Evolutionary conservation across 2,329 filamentous ascomycete genomes (phyloP).

Genomic region (Exophiala alcalophila): DNA sequence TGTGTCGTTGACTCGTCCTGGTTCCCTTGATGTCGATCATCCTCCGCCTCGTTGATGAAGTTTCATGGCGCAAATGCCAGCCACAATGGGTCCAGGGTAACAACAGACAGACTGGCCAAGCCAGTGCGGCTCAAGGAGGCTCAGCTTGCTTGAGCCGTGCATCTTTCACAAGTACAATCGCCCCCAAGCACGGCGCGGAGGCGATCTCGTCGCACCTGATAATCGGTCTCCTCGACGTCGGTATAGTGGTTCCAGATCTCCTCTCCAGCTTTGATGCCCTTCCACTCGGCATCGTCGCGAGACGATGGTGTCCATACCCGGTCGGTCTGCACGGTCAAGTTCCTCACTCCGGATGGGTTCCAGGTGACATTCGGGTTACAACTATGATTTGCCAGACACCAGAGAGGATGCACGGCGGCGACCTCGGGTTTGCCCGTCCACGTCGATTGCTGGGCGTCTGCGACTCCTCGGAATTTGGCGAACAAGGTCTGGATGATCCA

Average conservation of each 20-base stretch:
- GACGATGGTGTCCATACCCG: conserved; percentile 23
- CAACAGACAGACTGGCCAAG: too few relatives aligned
- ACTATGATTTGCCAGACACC: conserved; percentile 95
- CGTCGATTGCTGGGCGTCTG: conserved; percentile 75
- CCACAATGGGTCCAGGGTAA: too few relatives aligned
- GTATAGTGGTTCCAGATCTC: conserved; percentile 95
- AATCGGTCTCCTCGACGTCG: conserved; percentile 78
- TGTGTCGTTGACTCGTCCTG: too few relatives aligned
- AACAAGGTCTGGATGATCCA: conserved; percentile 84
- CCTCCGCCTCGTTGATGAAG: too few relatives aligned
- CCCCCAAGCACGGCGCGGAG: conserved; percentile 83
- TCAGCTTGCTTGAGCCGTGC: conserved; percentile 63
- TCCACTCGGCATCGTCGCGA: conserved; percentile 51
- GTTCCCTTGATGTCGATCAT: too few relatives aligned
- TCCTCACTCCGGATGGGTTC: conserved; percentile 60
- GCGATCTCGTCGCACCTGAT: conserved; percentile 83
- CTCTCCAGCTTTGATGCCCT: conserved; percentile 71
- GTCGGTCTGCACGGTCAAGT: conserved; percentile 22
- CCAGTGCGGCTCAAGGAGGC: too few relatives aligned
- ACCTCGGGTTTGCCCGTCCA: conserved; percentile 83
- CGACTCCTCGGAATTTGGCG: conserved; percentile 88
- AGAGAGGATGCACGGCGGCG: conserved; percentile 88
- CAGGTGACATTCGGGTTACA: conserved; percentile 93
- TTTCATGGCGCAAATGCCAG: too few relatives aligned
- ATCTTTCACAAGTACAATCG: conserved; percentile 81